Percentiles rank a stretch among this genome's conserved stretches.
These are phyloP conservation scores for Helicocarpus griseus DNA, from an alignment of 2,329 filamentous ascomycete species.

Conservation along the genomic window DNA sequence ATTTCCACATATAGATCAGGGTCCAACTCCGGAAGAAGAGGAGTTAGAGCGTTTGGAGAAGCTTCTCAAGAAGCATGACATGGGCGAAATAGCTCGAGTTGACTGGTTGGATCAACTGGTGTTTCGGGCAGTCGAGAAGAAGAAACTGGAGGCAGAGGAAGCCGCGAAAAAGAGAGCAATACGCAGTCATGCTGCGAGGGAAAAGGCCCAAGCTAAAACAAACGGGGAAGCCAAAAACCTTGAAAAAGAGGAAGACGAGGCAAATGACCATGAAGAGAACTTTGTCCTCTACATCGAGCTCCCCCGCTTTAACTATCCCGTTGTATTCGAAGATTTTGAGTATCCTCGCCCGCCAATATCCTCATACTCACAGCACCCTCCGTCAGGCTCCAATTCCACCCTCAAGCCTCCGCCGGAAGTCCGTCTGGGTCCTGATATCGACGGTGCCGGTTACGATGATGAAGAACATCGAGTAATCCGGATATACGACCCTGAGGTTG, in stretches of 20 bases:
- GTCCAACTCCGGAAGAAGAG: slow-evolving; percentile 58
- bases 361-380: slow-evolving; percentile 54
- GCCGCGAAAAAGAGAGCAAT: slow-evolving; percentile 49
- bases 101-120: slow-evolving; percentile 95
- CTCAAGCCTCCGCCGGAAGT: slow-evolving; percentile 79
- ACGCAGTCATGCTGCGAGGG: slow-evolving; percentile 25
- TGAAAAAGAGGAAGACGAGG: slow-evolving; percentile 21
- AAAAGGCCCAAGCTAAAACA: slow-evolving; percentile 15
- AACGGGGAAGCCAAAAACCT: slow-evolving; percentile 12
- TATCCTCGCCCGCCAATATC: slow-evolving; percentile 80
- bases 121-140: slow-evolving; percentile 79
- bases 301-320: slow-evolving; percentile 86
- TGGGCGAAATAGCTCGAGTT: slow-evolving; percentile 86
- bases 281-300: slow-evolving; percentile 87
- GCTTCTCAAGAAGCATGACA: slow-evolving; percentile 93
- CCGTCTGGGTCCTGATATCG: slow-evolving; percentile 81
- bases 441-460: slow-evolving; percentile 48
- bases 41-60: slow-evolving; percentile 85
- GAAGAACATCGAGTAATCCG: slow-evolving; percentile 55
- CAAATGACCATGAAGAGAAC: slow-evolving; percentile 43
- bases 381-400: slow-evolving; percentile 58
- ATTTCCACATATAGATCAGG: slow-evolving; percentile 37
- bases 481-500: slow-evolving; percentile 90
- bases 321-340: slow-evolving; percentile 90
- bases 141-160: slow-evolving; percentile 54